phyloP scores from a whole-genome alignment of 2,329 filamentous ascomycete genomes.

The Mycocentrospora acerina region DNA sequence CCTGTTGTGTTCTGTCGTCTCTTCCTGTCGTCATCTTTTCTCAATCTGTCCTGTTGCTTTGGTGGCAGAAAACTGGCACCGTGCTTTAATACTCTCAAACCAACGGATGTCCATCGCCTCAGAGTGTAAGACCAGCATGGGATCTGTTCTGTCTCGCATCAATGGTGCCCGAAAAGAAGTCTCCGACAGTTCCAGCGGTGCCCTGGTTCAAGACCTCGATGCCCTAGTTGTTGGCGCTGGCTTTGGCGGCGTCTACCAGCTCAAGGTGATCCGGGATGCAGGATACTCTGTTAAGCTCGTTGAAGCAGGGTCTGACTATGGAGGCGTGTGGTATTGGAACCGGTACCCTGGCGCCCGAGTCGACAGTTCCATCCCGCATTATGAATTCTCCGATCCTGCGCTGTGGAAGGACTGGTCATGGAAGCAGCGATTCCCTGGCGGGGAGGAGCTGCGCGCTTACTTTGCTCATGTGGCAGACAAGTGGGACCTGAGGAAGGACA shows the following conservation, averaged over 20 bases:
- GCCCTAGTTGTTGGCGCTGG: conserved; percentile 31
- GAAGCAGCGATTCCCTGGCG: conserved; percentile 21
- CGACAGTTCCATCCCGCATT: conserved; percentile 21
- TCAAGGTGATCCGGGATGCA: conserved; percentile 25
- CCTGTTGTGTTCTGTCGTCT: too few relatives aligned
- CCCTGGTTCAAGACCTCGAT: conserved; percentile 14
- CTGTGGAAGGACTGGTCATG: conserved; percentile 22
- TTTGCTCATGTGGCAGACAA: conserved; percentile 21
- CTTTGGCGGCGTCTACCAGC: conserved; percentile 30
- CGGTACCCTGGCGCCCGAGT: conserved; percentile 33
- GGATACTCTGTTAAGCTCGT: conserved; percentile 25
- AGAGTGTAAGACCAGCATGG: too few relatives aligned
- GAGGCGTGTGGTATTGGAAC: conserved; percentile 33
- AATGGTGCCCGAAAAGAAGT: conserved; percentile 1
- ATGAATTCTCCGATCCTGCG: conserved; percentile 23
- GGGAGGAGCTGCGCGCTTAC: conserved; percentile 20
- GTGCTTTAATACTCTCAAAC: too few relatives aligned
- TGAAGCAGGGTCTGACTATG: conserved; percentile 18
- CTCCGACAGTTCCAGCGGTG: neutral
- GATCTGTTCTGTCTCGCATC: too few relatives aligned
- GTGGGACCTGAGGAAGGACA: conserved; percentile 24
- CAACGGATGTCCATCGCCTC: too few relatives aligned
- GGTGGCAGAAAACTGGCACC: too few relatives aligned
- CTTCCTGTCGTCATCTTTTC: too few relatives aligned
- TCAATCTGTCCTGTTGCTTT: too few relatives aligned